Percentiles rank a stretch among this genome's conserved stretches.
phyloP scores from a whole-genome alignment of 176 grass and related monocot species.

The Oryza nivara region DNA sequence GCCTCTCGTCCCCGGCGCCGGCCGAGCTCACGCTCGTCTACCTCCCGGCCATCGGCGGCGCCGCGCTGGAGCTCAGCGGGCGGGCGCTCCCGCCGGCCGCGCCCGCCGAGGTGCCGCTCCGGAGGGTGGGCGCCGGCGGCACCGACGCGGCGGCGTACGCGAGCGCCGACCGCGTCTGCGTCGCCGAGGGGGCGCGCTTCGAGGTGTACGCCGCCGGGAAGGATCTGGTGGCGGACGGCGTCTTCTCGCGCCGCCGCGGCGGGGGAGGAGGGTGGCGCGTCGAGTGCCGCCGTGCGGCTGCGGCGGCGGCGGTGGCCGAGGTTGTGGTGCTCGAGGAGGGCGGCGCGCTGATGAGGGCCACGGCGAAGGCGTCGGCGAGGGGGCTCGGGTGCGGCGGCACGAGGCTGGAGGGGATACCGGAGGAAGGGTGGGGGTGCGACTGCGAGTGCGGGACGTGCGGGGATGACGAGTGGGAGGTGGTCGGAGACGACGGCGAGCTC shows the following conservation, averaged over 20 bases:
- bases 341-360: conserved; percentile 35
- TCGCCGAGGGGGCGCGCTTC: conserved; percentile 59
- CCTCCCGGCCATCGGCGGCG: conserved; percentile 52
- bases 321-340: conserved; percentile 48
- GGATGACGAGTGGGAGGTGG: conserved; percentile 47
- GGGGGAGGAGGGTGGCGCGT: conserved; percentile 39
- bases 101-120: conserved; percentile 40
- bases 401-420: conserved; percentile 56
- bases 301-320: conserved; percentile 28
- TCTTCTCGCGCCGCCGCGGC: conserved; percentile 32
- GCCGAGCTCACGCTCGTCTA: conserved; percentile 51
- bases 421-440: conserved; percentile 51
- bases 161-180: conserved; percentile 50
- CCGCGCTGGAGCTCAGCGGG: conserved; percentile 42
- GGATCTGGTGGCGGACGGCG: conserved; percentile 27
- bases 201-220: conserved; percentile 53
- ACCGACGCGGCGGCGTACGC: conserved; percentile 41
- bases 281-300: conserved; percentile 18
- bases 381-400: conserved; percentile 4
- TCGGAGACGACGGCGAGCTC: neutral
- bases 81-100: conserved; percentile 39
- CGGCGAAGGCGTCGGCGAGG: conserved; percentile 5
- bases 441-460: conserved; percentile 39
- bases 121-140: neutral
- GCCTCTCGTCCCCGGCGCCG: neutral